Evolutionary conservation across 805 yeast genomes (phyloP), one percentile per base, ranked within the genome.

Genomic region (Pichia manshurica): DNA sequence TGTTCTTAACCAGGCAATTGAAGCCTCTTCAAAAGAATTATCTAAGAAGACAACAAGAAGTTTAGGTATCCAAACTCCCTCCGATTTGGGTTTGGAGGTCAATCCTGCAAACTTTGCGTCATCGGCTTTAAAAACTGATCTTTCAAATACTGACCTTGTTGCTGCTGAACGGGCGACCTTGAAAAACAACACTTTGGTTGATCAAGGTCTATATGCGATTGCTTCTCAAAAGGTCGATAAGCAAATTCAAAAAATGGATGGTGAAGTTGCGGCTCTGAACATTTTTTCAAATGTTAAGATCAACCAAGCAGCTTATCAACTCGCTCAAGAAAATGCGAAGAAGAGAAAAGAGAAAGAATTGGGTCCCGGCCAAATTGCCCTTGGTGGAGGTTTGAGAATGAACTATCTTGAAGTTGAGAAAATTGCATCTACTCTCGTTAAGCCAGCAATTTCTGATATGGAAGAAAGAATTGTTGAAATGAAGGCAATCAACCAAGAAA

Each of bases 331-430:
- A 52, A 79, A 80, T 57, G 71, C 76, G 41, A 78, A 76, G 43
- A 80, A 78, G 61, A 75, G 91, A 58, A 60, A 75, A 44, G 55
- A 50, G 8, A 51, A 43, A 12, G 56, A 60, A 42, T 71, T 73
- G 52, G 79, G 81, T 53, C 77, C 61, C 40, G 56, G 62, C 42
- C 77, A 82, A 63, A 71, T 88, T 57, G 74, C 87, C 59, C 68
- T 91, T 53, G 99, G 99, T 51, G 96, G 95, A 53, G 98, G 97
- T 2, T 73, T 87, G 49, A 78, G 75, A 59, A 79, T 91, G 75
- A 72, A 85, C 35, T 84, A 76, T 50, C 75, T 72, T 19, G 96
- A 90, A 59, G 78, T 93, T 52, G 84, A 87, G 53, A 75, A 75
- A 44, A 77, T 91, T 70, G 98, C 99, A 19, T 69, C 79, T 51